A percentile compares a stretch with the other conserved stretches of the same genome.
phyloP scores from a whole-genome alignment of 2,329 filamentous ascomycete genomes.

The Xylariaceae sp. region DNA sequence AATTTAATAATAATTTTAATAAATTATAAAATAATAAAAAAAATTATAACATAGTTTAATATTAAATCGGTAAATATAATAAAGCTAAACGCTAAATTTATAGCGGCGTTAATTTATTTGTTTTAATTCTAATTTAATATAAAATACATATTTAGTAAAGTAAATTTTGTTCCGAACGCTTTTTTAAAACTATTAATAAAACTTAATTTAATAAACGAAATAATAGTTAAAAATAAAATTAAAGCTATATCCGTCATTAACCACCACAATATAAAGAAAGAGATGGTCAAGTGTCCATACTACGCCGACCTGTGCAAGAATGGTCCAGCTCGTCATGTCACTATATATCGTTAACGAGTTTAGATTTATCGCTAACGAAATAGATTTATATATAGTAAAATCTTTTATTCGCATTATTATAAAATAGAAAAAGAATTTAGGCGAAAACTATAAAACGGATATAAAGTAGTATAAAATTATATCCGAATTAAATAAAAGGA shows the following conservation, averaged over 20 bases:
- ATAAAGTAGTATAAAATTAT: too few relatives aligned
- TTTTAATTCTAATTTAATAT: constrained; percentile 2
- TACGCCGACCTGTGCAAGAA: too few relatives aligned
- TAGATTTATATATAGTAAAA: not conserved
- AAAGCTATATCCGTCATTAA: too few relatives aligned
- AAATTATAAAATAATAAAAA: not conserved
- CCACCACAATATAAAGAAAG: too few relatives aligned
- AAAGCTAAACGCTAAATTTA: not conserved
- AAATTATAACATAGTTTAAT: not conserved
- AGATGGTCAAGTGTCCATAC: too few relatives aligned
- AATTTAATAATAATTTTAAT: not conserved
- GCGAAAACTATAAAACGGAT: not conserved
- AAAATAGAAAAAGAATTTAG: not conserved
- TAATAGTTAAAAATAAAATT: not conserved
- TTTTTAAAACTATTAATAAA: not conserved
- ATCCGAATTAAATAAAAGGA: too few relatives aligned
- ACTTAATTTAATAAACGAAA: not conserved
- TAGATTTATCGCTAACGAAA: not conserved
- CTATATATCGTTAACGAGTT: not conserved
- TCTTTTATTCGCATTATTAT: not conserved
- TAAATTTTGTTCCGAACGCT: constrained; percentile 1
- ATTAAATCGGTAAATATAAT: not conserved
- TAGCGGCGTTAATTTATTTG: not conserved
- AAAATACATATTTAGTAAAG: not conserved
- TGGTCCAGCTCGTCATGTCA: too few relatives aligned